Evolutionary conservation across 345 rosid species (phyloP), one percentile per base, ranked within the genome.

Genomic region (Jatropha curcas): DNA sequence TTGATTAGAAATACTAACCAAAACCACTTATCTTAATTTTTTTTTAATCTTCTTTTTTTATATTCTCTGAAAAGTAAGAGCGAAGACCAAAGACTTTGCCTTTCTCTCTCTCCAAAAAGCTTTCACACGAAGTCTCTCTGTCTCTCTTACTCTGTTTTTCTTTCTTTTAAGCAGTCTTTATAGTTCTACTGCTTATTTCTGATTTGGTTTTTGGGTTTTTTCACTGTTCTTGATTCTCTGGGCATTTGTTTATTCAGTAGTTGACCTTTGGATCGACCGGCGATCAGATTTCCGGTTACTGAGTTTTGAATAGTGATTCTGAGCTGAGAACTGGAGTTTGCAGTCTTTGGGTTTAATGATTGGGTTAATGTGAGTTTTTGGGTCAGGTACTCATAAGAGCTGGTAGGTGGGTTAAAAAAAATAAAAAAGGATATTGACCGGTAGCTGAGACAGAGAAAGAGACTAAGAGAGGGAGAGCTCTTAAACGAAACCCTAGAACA

Each of bases 341-440:
- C 53, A 58, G 78, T 30, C 62, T 57, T 37, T 33, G 70, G 39
- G 60, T 35, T 59, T 67, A 67, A 74, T 67, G 82, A 84, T 88
- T 84, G 82, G 66, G n/a, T 85, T 82, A 80, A 52, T 76, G 87
- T 83, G 83, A 83, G 64, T 60, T 77, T 71, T 74, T 67, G 68
- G 46, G 86, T 82, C 83, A 80, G 87, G 79, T 70, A 73, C 56
- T 60, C 68, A 70, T 67, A 75, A 78, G 78, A 85, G 81, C 84
- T 72, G 88, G 84, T 86, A 75, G 92, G 83, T 89, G 80, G 80
- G 79, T 82, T 67, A 25, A 57, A 41, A 48, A 67, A 70, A 77
- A 84, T 79, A 82, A 71, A 50, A 50, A 84, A 17, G 53, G n/a
- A 48, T 2, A 75, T 89, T 91, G 98, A 93, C 94, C 81, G 92